Evolutionary conservation across 2,329 filamentous ascomycete genomes (phyloP).

Genomic region (Biscogniauxia sp.): DNA sequence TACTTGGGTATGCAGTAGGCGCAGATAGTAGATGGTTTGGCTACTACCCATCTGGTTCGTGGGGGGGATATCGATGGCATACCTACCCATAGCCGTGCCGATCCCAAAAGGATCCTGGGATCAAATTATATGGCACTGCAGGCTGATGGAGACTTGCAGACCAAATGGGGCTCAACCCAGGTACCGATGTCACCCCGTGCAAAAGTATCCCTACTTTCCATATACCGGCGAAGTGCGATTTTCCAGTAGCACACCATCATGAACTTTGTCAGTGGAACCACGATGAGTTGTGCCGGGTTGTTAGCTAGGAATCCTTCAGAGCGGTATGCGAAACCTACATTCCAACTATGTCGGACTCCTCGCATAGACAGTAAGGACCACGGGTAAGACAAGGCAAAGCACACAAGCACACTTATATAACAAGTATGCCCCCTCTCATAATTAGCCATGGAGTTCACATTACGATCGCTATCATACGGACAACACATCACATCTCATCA

Average conservation of each 20-base stretch:
- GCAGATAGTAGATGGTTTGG: background rate
- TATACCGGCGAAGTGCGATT: background rate
- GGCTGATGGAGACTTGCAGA: background rate
- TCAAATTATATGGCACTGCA: background rate
- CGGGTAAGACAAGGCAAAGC: background rate
- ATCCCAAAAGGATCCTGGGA: background rate
- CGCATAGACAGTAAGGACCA: background rate
- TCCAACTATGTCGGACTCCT: background rate
- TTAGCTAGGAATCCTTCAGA: background rate
- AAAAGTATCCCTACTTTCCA: background rate
- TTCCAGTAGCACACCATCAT: background rate
- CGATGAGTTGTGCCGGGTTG: background rate
- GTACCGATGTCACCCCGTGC: background rate
- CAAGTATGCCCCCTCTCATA: background rate
- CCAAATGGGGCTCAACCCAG: background rate
- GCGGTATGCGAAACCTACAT: background rate
- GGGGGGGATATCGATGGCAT: background rate
- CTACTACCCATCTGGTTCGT: too few relatives aligned
- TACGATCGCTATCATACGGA: background rate
- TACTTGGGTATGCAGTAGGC: background rate
- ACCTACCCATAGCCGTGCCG: background rate
- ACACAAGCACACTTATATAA: background rate
- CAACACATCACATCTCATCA: background rate
- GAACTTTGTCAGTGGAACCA: background rate
- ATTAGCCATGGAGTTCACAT: background rate